Conservation (phyloP, 176 grass and related monocot genomes). For the Echinochloa phyllopogon region DNA sequence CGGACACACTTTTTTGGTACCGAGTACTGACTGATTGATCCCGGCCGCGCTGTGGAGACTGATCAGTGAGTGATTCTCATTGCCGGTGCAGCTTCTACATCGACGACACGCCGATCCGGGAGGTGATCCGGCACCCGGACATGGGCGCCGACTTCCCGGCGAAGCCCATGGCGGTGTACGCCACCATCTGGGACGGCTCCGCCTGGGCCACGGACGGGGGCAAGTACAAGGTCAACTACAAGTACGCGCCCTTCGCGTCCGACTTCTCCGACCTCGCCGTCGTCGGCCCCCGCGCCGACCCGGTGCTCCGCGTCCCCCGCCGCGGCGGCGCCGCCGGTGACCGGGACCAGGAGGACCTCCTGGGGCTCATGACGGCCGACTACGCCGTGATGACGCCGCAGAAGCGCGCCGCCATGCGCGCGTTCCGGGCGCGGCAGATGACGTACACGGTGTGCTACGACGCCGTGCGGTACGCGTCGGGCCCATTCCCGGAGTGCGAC, state of each 20-base stretch:
- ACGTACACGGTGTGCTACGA: conserved; percentile 90
- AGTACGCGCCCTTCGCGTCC: conserved; percentile 73
- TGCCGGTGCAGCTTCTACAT: conserved; percentile 65
- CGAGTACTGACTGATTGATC: not conserved
- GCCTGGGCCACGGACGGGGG: conserved; percentile 79
- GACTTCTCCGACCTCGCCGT: conserved; percentile 61
- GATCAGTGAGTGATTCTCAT: not conserved
- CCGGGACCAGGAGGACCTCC: conserved; percentile 27
- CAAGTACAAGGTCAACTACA: conserved; percentile 87
- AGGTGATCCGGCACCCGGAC: conserved; percentile 62
- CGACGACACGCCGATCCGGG: conserved; percentile 74
- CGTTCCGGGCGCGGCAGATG: conserved; percentile 65
- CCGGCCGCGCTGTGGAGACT: not conserved
- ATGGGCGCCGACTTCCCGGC: conserved; percentile 84
- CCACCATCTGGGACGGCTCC: conserved; percentile 87
- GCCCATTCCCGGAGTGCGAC: conserved; percentile 79
- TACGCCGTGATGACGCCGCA: conserved; percentile 66
- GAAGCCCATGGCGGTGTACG: conserved; percentile 85
- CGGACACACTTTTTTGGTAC: not conserved
- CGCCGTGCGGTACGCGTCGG: conserved; percentile 59
- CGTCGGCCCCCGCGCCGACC: conserved; percentile 52
- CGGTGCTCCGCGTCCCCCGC: conserved; percentile 37
- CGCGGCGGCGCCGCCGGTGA: conserved; percentile 5
- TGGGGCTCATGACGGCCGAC: conserved; percentile 57
- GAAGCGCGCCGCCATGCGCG: conserved; percentile 77